These are phyloP conservation scores for Penicillium sp. DNA, from an alignment of 2,329 filamentous ascomycete species.

Conservation along the genomic window DNA sequence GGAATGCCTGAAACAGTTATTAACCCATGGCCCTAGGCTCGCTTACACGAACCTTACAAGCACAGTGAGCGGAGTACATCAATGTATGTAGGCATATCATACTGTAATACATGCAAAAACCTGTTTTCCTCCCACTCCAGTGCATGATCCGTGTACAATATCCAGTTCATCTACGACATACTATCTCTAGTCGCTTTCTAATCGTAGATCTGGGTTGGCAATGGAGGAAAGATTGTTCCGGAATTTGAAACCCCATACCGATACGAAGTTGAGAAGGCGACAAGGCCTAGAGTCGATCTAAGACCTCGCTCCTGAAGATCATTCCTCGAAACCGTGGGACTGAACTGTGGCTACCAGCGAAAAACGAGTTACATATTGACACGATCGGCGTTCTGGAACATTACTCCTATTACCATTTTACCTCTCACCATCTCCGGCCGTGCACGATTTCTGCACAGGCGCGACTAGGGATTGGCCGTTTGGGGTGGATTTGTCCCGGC, in stretches of 20 bases:
- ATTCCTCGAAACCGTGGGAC: conserved; percentile 5
- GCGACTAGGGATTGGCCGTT: conserved; percentile 23
- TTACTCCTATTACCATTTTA: conserved; percentile 2
- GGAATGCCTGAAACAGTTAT: background rate
- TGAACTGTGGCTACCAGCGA: conserved; percentile 1
- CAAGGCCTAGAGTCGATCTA: conserved; percentile 3
- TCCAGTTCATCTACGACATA: background rate
- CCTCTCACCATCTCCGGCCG: conserved; percentile 4
- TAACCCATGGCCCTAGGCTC: conserved; percentile 12
- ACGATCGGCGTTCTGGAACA: conserved; percentile 29
- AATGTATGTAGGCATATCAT: background rate
- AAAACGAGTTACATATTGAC: conserved; percentile 6
- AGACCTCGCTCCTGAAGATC: conserved; percentile 15
- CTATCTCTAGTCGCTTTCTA: background rate
- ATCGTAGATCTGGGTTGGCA: background rate
- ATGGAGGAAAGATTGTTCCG: background rate
- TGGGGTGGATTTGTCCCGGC: conserved; percentile 15
- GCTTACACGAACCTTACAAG: conserved; percentile 22
- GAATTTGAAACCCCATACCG: background rate
- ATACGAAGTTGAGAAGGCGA: conserved; percentile 2
- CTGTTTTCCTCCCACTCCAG: background rate
- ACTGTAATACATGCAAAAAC: too few species aligned
- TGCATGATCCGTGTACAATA: background rate
- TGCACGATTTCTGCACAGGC: conserved; percentile 24
- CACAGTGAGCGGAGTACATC: background rate